Percentiles rank a stretch among this genome's conserved stretches.
Conservation (phyloP, 2,329 filamentous ascomycete species). For the Didymella sp. region DNA sequence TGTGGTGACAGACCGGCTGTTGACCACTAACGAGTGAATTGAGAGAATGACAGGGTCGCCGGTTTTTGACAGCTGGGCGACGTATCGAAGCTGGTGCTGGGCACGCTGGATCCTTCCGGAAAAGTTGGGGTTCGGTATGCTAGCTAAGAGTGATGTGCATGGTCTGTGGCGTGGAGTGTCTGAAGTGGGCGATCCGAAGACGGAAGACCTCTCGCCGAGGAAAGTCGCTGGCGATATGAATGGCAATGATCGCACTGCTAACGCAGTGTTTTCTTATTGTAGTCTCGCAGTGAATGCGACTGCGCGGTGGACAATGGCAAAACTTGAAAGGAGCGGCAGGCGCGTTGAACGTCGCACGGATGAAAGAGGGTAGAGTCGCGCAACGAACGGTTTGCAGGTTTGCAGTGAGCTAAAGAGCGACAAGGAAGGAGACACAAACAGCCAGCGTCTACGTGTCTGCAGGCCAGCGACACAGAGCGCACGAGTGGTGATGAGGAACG, state of each 20-base stretch:
- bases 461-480: constrained; percentile 18
- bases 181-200: constrained; percentile 38
- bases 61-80: constrained; percentile 28
- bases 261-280: constrained; percentile 20
- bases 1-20: constrained; percentile 51
- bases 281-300: constrained; percentile 27
- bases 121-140: constrained; percentile 22
- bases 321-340: constrained; percentile 30
- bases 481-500: constrained; percentile 35
- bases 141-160: constrained; percentile 41
- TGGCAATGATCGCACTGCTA: constrained; percentile 13
- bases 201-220: constrained; percentile 29
- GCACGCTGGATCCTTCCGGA: constrained; percentile 16
- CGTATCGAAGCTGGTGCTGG: constrained; percentile 26
- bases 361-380: constrained; percentile 24
- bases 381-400: constrained; percentile 6
- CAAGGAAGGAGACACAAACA: constrained; percentile 28
- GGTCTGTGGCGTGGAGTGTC: constrained; percentile 41
- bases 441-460: constrained; percentile 39
- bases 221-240: constrained; percentile 27
- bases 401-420: constrained; percentile 27
- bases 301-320: constrained; percentile 20
- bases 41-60: constrained; percentile 39
- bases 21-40: constrained; percentile 41
- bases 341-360: constrained; percentile 26